Evolutionary conservation across 2,329 filamentous ascomycete species (phyloP), one percentile per base, ranked within the genome.

Genomic region (Apiospora rasikravindrae): DNA sequence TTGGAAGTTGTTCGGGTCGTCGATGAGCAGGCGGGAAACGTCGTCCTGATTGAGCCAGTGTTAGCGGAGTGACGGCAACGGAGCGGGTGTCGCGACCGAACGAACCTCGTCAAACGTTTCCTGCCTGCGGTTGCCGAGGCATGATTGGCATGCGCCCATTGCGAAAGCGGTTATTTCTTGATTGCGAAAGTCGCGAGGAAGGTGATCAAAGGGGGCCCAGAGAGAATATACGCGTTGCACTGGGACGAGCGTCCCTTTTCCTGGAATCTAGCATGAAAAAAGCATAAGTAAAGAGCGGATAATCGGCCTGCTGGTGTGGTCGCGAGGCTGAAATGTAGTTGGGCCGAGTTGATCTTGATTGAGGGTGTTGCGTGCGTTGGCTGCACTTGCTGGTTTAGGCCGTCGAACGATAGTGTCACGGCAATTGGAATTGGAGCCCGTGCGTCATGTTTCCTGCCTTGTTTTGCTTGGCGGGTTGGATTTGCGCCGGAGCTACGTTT

Each of bases 111-210:
- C 88, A 72, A 86, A 86, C 44, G 82, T 81, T 74, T 89, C 87
- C 75, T 83, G 83, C 70, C 84, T 83, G 71, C 85, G 84, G 74
- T 83, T 80, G 74, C 89, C 88, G 64, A 92, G 82, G 78, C 90
- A 92, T 71, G 89, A 91, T 73, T 87, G 84, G 81, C 89, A 91
- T 80, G 85, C 85, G 73, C 90, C 90, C 90, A 91, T 91, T 51
- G 67, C 75, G 74, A 26, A 37, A 26, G 14, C 37, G 29, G 49
- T 16, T 42, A 29, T 37, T 19, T 57, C 5, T 40, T 14, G 19
- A 14, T 69, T 16, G 68, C n/a, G 68, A 37, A 49, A 26, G 67
- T 37, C 14, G 40, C 13, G 7, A 16, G 14, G n/a, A 16, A 10
- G 57, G 26, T 24, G n/a, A 26, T 51, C 10, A 14, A 26, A 24